A percentile compares a stretch with the other conserved stretches of the same genome.
These are phyloP conservation scores for Aspergillus calidoustus DNA, from an alignment of 2,329 filamentous ascomycete genomes.

Conservation along the genomic window DNA sequence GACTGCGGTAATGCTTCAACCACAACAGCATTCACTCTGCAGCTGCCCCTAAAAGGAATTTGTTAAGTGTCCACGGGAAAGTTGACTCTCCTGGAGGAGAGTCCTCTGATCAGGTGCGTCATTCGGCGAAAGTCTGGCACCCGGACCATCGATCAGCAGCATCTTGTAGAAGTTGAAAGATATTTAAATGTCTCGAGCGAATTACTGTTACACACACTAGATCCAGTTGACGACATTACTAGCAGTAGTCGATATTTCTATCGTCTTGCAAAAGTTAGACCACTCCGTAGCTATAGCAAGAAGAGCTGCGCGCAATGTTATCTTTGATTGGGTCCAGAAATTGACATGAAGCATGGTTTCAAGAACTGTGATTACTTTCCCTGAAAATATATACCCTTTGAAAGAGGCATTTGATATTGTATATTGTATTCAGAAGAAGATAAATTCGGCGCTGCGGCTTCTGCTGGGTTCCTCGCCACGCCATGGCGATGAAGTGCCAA, in stretches of 20 bases:
- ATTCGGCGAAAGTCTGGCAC: not conserved
- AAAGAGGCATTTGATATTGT: not conserved
- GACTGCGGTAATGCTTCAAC: not conserved
- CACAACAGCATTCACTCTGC: constrained; percentile 9
- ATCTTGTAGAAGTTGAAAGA: not conserved
- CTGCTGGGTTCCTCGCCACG: constrained; percentile 15
- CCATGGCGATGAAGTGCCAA: not conserved
- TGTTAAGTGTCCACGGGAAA: not conserved
- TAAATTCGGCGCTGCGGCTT: not conserved
- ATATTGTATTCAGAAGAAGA: not conserved
- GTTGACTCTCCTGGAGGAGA: not conserved
- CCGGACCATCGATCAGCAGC: constrained; percentile 4
- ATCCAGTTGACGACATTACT: too few relatives aligned
- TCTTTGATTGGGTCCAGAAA: not conserved
- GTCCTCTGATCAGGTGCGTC: constrained; percentile 5
- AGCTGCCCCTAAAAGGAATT: constrained; percentile 4
- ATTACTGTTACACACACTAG: constrained; percentile 8
- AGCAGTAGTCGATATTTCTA: not conserved
- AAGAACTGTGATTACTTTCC: not conserved
- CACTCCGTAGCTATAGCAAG: not conserved
- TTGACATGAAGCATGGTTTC: not conserved
- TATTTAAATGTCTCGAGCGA: not conserved
- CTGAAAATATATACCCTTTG: not conserved
- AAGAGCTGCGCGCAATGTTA: not conserved
- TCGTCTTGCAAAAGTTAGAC: not conserved